phyloP scores from a whole-genome alignment of 192 early-diverging fungal species.

The Coemansia furcata region DNA sequence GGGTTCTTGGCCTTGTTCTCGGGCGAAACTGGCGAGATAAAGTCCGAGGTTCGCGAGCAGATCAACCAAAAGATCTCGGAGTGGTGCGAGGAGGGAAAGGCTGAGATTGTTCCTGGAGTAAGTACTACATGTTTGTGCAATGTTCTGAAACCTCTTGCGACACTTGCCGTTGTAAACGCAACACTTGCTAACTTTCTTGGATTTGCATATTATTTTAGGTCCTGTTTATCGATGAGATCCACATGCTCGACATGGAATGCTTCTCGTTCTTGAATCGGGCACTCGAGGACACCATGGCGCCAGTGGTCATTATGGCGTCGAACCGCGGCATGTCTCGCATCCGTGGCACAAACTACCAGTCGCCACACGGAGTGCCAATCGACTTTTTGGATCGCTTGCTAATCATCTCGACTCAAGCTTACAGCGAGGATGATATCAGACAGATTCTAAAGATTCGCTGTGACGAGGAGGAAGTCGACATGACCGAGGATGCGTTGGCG shows the following conservation, averaged over 20 bases:
- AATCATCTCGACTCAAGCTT: conserved; percentile 91
- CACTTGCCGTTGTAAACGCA: neutral
- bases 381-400: conserved; percentile 94
- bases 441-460: conserved; percentile 89
- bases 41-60: conserved; percentile 93
- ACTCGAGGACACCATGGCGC: conserved; percentile 93
- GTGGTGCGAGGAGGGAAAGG: conserved; percentile 98
- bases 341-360: conserved; percentile 93
- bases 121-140: neutral
- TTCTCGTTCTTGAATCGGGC: conserved; percentile 98
- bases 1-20: conserved; percentile 98
- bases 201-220: conserved; percentile 29
- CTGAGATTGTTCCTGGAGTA: conserved; percentile 95
- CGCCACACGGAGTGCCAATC: conserved; percentile 95
- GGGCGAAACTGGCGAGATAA: conserved; percentile 97
- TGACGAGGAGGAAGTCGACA: conserved; percentile 91
- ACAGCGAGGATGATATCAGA: conserved; percentile 79
- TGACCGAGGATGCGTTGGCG: conserved; percentile 82
- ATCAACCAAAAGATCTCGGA: conserved; percentile 96
- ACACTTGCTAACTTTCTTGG: neutral
- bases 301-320: conserved; percentile 98
- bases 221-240: conserved; percentile 98
- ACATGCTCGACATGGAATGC: conserved; percentile 99
- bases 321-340: conserved; percentile 96
- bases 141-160: conserved; percentile 13